These are phyloP conservation scores for Aristolochia fimbriata DNA, from an alignment of 164 flowering plant genomes.

Conservation along the genomic window DNA sequence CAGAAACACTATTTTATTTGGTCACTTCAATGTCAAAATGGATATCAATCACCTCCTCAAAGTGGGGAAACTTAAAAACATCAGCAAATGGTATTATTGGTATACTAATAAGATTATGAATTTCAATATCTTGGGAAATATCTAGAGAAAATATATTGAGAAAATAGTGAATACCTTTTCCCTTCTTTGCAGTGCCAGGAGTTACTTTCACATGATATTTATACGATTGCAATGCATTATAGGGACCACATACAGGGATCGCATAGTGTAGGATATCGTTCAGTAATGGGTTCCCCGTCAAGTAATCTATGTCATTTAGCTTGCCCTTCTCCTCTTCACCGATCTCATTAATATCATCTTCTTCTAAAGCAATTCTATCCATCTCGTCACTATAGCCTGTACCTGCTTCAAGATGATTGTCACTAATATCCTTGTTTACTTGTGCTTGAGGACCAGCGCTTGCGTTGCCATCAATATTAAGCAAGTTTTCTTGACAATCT, in stretches of 20 bases:
- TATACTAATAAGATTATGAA: not conserved
- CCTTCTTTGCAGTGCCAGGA: constrained; percentile 87
- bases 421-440: constrained; percentile 17
- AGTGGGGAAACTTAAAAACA: not conserved
- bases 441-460: constrained; percentile 8
- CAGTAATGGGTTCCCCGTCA: constrained; percentile 84
- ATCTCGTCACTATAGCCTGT: constrained; percentile 20
- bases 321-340: constrained; percentile 86
- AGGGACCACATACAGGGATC: constrained; percentile 95
- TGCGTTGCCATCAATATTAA: constrained; percentile 11
- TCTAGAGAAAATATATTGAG: too few relatives aligned
- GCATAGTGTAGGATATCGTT: constrained; percentile 84
- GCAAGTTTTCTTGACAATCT: constrained; percentile 67
- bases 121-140: too few relatives aligned
- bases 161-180: constrained; percentile 54
- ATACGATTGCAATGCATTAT: constrained; percentile 71
- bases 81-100: not conserved
- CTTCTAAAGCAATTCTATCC: constrained; percentile 67
- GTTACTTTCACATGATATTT: constrained; percentile 84
- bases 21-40: too few relatives aligned
- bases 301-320: constrained; percentile 75
- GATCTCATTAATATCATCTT: constrained; percentile 86
- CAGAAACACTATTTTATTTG: too few relatives aligned
- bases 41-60: not conserved
- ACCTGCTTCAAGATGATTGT: constrained; percentile 10